Evolutionary conservation across 306 rosid genomes (phyloP).

Genomic region (Luffa acutangula): DNA sequence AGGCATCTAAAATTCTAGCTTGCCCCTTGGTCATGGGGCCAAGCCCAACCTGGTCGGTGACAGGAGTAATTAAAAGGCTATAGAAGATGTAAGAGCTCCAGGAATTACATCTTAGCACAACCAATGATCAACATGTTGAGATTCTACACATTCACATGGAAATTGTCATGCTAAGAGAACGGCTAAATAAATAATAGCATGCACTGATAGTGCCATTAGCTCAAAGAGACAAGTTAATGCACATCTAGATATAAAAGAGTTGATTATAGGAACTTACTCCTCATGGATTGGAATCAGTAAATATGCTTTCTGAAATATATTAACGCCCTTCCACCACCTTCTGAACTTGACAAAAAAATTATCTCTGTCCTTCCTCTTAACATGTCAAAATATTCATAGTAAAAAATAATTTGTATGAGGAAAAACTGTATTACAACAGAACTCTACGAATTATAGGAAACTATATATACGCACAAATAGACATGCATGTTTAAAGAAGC

Average conservation of each 20-base stretch:
- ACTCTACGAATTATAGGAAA: background rate
- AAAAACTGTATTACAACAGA: background rate
- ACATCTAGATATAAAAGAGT: background rate
- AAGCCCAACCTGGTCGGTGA: background rate
- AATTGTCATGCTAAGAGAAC: background rate
- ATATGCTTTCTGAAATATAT: constrained; percentile 82
- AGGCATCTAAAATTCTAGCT: background rate
- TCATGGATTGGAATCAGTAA: constrained; percentile 79
- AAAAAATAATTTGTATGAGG: background rate
- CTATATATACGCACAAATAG: background rate
- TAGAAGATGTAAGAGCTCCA: background rate
- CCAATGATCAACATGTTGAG: background rate
- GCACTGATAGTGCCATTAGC: background rate
- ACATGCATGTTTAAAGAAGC: background rate
- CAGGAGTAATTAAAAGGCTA: background rate
- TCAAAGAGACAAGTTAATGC: background rate
- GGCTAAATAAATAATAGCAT: background rate
- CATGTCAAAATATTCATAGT: constrained; percentile 24
- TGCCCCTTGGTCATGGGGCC: background rate
- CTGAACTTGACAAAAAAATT: constrained; percentile 59
- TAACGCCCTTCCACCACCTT: constrained; percentile 98
- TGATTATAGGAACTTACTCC: constrained; percentile 40
- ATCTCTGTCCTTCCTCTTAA: constrained; percentile 47
- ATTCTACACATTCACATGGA: background rate
- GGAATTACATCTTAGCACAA: background rate